Evolutionary conservation across 495 filamentous ascomycete species (phyloP).

Genomic region (Cairneyella variabilis): DNA sequence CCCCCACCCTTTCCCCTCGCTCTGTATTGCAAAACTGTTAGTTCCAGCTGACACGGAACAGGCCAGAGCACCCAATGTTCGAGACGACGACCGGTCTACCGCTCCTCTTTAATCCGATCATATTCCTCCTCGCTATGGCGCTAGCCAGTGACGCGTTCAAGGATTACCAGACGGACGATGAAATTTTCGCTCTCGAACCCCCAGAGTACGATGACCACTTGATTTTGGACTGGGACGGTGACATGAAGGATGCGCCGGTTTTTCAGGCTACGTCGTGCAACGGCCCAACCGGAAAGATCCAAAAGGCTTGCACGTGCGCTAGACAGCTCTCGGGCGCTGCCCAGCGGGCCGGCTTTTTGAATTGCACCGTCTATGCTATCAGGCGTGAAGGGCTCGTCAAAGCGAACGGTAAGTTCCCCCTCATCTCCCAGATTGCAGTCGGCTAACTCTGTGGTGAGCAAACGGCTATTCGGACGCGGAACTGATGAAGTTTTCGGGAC

Average conservation of each 20-base stretch:
- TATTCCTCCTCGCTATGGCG: not conserved
- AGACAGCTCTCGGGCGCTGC: not conserved
- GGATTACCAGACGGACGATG: not conserved
- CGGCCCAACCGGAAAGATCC: not conserved
- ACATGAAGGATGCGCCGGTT: conserved; percentile 3
- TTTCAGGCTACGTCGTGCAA: conserved; percentile 1
- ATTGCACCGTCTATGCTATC: not conserved
- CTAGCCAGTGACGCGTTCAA: not conserved
- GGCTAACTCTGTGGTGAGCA: too few relatives aligned
- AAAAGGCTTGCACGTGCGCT: not conserved
- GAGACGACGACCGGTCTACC: not conserved
- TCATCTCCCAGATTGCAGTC: not conserved
- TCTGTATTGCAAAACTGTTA: not conserved
- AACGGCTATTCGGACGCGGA: not conserved
- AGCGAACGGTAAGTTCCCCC: not conserved
- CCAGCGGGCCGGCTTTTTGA: not conserved
- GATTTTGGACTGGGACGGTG: not conserved
- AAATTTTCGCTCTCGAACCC: not conserved
- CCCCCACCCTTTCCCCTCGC: not conserved
- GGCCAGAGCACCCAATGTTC: not conserved
- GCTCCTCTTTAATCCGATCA: not conserved
- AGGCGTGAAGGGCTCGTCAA: not conserved
- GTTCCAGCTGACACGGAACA: not conserved
- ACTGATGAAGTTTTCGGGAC: not conserved
- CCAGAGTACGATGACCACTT: not conserved